Evolutionary conservation across 2,329 filamentous ascomycete genomes (phyloP), one percentile per base, ranked within the genome.

Genomic region (Verticillium albo-atrum): DNA sequence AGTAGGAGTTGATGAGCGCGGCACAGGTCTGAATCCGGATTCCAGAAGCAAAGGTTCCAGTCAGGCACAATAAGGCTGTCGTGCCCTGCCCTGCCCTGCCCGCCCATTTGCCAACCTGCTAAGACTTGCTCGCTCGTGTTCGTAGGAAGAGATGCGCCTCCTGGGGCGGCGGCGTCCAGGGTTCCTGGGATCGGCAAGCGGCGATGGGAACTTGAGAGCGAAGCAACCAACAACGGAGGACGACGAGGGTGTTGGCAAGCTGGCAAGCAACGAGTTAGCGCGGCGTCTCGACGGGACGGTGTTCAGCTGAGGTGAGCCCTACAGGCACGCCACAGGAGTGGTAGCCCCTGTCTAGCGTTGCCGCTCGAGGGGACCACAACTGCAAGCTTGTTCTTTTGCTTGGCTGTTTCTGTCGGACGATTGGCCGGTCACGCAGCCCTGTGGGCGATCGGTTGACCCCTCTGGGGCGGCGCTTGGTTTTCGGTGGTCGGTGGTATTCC

Each of bases 281-380:
- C 42, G n/a, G n/a, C 42, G 25, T 23, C n/a, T 47, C 9, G n/a
- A 47, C 42, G n/a, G 65, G 68, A 70, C 64, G 65, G 71, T 65
- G 62, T 71, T 73, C 72, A 74, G 72, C 72, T 74, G 72, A 74
- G 70, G 70, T 74, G 71, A 74, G 71, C 71, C 70, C 67, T 70
- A 73, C 66, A 47, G 42, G 42, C 42, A 47, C 42, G 42, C 42
- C 64, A 64, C 63, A 57, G 57, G 54, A 57, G 61, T 53, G 66
- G 68, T 59, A 65, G 68, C 60, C 61, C 59, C 52, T 58, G 62
- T 34, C 55, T 60, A 63, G 61, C 54, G 61, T 59, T 30, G 53
- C 52, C 42, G 42, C 42, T 47, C 42, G n/a, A 25, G 42, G n/a
- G 42, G 42, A 47, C 42, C 42, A 47, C 54, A 61, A 58, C 25